Evolutionary conservation across 2,329 filamentous ascomycete genomes (phyloP).

Genomic region (Fusarium sp.): DNA sequence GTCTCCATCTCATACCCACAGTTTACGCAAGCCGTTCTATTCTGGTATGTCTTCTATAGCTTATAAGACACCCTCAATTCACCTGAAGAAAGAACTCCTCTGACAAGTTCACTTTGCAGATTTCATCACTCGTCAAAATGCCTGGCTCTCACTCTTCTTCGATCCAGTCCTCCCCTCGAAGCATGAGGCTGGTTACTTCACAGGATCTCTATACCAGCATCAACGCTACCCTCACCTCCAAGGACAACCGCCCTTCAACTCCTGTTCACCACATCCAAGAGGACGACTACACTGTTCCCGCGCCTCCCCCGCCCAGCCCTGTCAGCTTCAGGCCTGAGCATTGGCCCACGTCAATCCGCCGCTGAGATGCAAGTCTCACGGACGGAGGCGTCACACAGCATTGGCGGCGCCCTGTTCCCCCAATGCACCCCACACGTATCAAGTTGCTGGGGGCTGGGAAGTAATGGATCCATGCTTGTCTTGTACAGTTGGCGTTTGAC

Average conservation of each 20-base stretch:
- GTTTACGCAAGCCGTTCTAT: conserved; percentile 42
- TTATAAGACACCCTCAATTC: conserved; percentile 25
- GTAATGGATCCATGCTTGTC: not conserved
- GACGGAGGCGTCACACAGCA: conserved; percentile 20
- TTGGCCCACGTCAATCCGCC: conserved; percentile 58
- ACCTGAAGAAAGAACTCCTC: not conserved
- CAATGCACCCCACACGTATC: conserved; percentile 10
- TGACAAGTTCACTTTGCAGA: conserved; percentile 21
- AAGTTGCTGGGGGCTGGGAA: conserved; percentile 3
- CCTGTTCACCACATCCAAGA: conserved; percentile 65
- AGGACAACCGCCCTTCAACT: conserved; percentile 56
- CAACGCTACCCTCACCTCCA: conserved; percentile 62
- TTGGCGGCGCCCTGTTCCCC: conserved; percentile 18
- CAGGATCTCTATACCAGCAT: conserved; percentile 67
- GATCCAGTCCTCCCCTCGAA: conserved; percentile 60
- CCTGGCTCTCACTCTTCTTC: conserved; percentile 53
- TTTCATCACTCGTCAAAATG: conserved; percentile 44
- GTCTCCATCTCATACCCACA: conserved; percentile 41
- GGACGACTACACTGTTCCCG: conserved; percentile 73
- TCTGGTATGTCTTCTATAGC: conserved; percentile 30
- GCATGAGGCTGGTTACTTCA: conserved; percentile 56
- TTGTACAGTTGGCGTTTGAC: conserved; percentile 32
- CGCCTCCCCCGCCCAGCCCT: conserved; percentile 72
- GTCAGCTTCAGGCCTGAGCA: conserved; percentile 70
- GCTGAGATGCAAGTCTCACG: conserved; percentile 36